Evolutionary conservation across 306 rosid species (phyloP).

Genomic region (Cucurbita pepo): DNA sequence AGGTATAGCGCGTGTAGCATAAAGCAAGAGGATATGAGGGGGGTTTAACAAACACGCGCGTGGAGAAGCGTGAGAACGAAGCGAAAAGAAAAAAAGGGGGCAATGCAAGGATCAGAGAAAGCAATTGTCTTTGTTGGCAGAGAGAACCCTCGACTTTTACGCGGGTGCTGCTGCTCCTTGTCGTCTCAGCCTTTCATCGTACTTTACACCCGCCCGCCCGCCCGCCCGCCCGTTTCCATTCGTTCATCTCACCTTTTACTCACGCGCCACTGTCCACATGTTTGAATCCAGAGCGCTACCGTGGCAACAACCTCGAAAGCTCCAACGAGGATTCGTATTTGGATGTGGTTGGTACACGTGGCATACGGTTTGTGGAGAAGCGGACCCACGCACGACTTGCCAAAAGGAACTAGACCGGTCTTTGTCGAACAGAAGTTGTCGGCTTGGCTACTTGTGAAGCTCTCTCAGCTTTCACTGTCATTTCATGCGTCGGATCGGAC

Average conservation of each 20-base stretch:
- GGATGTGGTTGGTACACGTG: slow-evolving; percentile 15
- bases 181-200: slow-evolving; percentile 58
- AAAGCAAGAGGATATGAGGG: background rate
- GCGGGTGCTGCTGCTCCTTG: slow-evolving; percentile 27
- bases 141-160: slow-evolving; percentile 53
- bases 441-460: slow-evolving; percentile 15
- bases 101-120: background rate
- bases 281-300: background rate
- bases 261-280: slow-evolving; percentile 43
- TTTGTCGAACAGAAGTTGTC: slow-evolving; percentile 39
- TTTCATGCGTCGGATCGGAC: slow-evolving; percentile 1
- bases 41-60: background rate
- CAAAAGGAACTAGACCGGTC: slow-evolving; percentile 90
- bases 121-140: background rate
- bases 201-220: slow-evolving; percentile 32
- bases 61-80: background rate
- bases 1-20: background rate
- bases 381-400: slow-evolving; percentile 37
- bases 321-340: background rate
- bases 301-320: background rate
- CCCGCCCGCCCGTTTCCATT: background rate
- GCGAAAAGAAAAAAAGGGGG: background rate
- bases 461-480: background rate
- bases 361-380: background rate
- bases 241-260: slow-evolving; percentile 1